Base-by-base conservation (phyloP, 129 eudicot genomes). In the Smallanthus sonchifolius region DNA sequence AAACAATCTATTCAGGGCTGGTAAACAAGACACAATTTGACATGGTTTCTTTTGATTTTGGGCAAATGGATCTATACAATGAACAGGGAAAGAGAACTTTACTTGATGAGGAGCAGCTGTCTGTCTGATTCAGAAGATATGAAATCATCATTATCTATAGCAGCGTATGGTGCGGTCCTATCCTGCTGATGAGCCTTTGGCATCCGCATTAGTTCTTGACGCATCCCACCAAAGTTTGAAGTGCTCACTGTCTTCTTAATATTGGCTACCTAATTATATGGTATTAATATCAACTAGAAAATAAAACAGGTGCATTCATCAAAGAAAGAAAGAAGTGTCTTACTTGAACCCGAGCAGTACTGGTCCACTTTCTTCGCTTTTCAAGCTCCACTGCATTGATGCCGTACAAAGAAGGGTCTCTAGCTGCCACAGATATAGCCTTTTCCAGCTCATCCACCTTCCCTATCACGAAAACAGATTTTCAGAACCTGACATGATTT, bases 361-460 rank as follows among this genome's bases (percentile, higher is more conserved):
- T 80, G 51, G 93, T 89, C 97, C 97, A 92, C 75, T 85, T 89
- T 69, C 84, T 85, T 69, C 97, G 78, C 35, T 89, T 92, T 49
- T 89, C 91, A 76, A 92, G 93, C 87, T 89, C 97, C 24, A 65
- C 75, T 49, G 85, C 79, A 72, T 75, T 72, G 45, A 87, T 87
- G 51, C 93, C 93, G 64, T 86, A 92, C 82, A 73, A 62, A 65
- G 89, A 42, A 85, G 96, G 97, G 81, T 92, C 88, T 82, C 89
- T 89, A 19, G 93, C 80, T 47, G 96, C 96, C 11, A 92, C 96
- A 55, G 86, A 40, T 65, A 92, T 87, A 67, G 97, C 77, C 79
- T 87, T 89, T 75, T 89, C 89, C 80, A 92, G 86, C 82, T 92
- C 97, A 77, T 87, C 96, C 60, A 92, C 93, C 97, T 92, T 89